Evolutionary conservation across 2,329 filamentous ascomycete species (phyloP).

Genomic region (Fusarium musae): DNA sequence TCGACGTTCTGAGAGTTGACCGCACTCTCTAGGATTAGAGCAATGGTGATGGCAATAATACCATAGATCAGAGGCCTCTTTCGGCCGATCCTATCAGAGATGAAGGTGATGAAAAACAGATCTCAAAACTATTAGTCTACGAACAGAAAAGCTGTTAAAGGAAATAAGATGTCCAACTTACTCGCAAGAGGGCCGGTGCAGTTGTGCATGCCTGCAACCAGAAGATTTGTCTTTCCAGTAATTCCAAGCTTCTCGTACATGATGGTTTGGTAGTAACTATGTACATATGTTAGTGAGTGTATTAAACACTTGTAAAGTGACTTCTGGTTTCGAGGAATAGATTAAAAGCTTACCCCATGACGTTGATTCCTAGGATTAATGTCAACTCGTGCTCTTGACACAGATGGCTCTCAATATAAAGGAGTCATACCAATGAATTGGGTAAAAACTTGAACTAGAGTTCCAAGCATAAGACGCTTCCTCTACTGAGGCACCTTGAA

Average conservation of each 20-base stretch:
- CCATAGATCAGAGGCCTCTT: slow-evolving; percentile 74
- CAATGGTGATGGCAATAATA: slow-evolving; percentile 65
- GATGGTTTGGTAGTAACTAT: slow-evolving; percentile 59
- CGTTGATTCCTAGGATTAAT: slow-evolving; percentile 54
- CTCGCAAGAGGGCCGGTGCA: slow-evolving; percentile 65
- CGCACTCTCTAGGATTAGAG: slow-evolving; percentile 66
- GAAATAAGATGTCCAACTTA: slow-evolving; percentile 17
- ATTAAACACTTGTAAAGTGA: background rate
- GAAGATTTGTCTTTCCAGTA: slow-evolving; percentile 60
- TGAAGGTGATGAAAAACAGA: slow-evolving; percentile 65
- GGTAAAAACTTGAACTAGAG: slow-evolving; percentile 68
- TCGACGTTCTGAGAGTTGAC: slow-evolving; percentile 63
- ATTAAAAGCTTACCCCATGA: slow-evolving; percentile 55
- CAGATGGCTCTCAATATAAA: background rate
- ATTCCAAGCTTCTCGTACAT: slow-evolving; percentile 64
- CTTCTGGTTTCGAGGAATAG: background rate
- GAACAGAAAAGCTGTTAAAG: background rate
- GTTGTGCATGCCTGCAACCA: slow-evolving; percentile 71
- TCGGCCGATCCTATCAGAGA: slow-evolving; percentile 70
- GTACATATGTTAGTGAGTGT: background rate
- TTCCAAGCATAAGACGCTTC: slow-evolving; percentile 66
- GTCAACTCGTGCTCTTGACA: background rate
- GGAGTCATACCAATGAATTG: slow-evolving; percentile 55
- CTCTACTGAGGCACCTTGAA: slow-evolving; percentile 66
- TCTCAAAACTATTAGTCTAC: slow-evolving; percentile 46